Base-by-base conservation (phyloP, 257 asterid species). In the Scutellaria galericulata region DNA sequence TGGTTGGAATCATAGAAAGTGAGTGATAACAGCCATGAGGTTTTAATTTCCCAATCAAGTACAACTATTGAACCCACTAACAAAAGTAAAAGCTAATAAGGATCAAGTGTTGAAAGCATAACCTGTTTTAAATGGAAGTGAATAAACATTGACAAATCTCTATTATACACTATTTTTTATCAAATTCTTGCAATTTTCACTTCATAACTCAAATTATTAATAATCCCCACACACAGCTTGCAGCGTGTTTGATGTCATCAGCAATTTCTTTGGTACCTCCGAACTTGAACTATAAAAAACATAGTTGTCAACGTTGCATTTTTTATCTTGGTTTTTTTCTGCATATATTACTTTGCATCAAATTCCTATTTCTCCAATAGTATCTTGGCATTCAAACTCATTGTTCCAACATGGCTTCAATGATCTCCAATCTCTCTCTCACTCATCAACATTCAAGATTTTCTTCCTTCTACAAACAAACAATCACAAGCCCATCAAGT, bases 371-470 rank as follows among this genome's bases (percentile, higher is more conserved):
- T 59, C 39, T 14, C 66, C 68, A 39, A 62, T 10, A 59, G 31
- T 13, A 4, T 27, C 48, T 41, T 45, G 11, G 42, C 27, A 24
- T 55, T 31, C 24, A 1, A 15, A 47, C 65, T 40, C 24, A 52
- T 53, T 54, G 11, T 46, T 13, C 60, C 35, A 67, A 12, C 27
- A 83, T 86, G 90, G 85, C 86, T 77, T 79, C 88, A 39, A 60
- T 47, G 11, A 44, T 86, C 54, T 72, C 58, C 24, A 81, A 58
- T 10, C 65, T 73, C 31, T 62, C 81, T 53, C 73, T 61, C 64
- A 8, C 74, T 57, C 87, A 82, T 48, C 75, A 31, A 63, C 37
- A 31, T 31, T 80, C 85, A 66, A 78, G 75, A 66, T n/a, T 64
- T 65, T 59, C 76, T 44, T 60, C 77, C 55, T 56, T 66, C 14